Base-by-base conservation (phyloP, 2,329 filamentous ascomycete species). In the Aspergillus arachidicola region DNA sequence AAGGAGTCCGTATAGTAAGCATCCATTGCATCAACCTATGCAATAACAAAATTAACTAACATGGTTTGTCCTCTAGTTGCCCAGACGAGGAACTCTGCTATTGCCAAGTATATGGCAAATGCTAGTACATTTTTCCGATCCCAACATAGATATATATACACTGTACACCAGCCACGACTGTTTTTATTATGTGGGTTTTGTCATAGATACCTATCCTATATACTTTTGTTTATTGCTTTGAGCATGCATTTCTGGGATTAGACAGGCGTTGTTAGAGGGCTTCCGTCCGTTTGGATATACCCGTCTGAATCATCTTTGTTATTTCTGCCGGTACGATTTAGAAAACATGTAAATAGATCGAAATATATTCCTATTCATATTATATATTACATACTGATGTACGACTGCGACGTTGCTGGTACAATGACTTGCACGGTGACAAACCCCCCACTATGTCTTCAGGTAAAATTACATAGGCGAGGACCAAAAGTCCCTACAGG, bases 1-100 rank as follows among this genome's bases (percentile, higher is more conserved):
- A 76, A 74, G 69, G 70, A 77, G 26, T 72, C 78, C 9, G 73
- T 82, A 21, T 77, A 79, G 78, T 80, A 69, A 68, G 77, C 73
- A 38, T 23, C 12, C n/a, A 32, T 46, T 55, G 16, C 28, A 45
- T 16, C 21, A 9, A 23, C 28, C 57, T 23, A 16, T 53, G 34
- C 43, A 2, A 6, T 23, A 34, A 28, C 19, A 14, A 21, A 11
- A 12, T 23, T 34, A 7, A 38, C 69, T 72, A 67, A 72, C 53
- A 53, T 19, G 12, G 12, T 26, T 19, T 28, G 36, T 43, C 11
- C 38, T 41, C 9, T n/a, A 76, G 74, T 60, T 78, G 75, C 62
- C 75, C 75, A 16, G 73, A 77, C 34, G 69, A 76, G 57, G 62
- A 74, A 54, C 58, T 77, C 38, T 78, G 75, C 60, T 76, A 77